Conservation (phyloP, 441 rosid genomes). For the Jatropha multifida region DNA sequence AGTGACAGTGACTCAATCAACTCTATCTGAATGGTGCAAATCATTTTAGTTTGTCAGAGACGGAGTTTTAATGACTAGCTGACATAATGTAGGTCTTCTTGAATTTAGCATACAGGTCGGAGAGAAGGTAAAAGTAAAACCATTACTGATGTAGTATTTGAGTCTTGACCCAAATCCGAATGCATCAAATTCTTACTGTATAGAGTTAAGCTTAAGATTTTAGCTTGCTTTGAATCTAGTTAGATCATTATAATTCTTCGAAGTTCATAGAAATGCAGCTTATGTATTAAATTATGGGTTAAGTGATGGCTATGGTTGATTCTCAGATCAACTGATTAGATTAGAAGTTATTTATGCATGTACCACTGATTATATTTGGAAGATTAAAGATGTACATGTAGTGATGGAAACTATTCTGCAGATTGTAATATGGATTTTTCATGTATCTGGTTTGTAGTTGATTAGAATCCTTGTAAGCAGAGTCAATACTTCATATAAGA, state of each 20-base stretch:
- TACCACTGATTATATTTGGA: neutral
- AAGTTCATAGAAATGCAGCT: neutral
- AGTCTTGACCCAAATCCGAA: neutral
- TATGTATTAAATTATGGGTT: neutral
- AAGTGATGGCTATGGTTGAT: too few relatives aligned
- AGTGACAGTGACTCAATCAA: slow-evolving; percentile 54
- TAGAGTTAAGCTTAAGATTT: neutral
- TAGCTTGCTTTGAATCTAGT: neutral
- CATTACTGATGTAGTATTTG: neutral
- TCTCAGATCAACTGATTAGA: neutral
- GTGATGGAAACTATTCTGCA: neutral
- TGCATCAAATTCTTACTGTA: neutral
- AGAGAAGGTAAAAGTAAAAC: too few relatives aligned
- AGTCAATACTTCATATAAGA: too few relatives aligned
- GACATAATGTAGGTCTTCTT: slow-evolving; percentile 5
- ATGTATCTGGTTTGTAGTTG: neutral
- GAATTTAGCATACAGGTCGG: neutral
- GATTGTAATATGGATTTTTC: neutral
- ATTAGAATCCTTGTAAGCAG: too few relatives aligned
- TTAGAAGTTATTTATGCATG: neutral
- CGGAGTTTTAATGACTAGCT: neutral
- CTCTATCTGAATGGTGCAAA: slow-evolving; percentile 37
- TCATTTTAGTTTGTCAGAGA: neutral
- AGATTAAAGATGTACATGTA: neutral
- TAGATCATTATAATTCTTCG: slow-evolving; percentile 1